These are phyloP conservation scores for Psilocybe azurescens DNA, from an alignment of 768 basidiomycete genomes.

Conservation along the genomic window DNA sequence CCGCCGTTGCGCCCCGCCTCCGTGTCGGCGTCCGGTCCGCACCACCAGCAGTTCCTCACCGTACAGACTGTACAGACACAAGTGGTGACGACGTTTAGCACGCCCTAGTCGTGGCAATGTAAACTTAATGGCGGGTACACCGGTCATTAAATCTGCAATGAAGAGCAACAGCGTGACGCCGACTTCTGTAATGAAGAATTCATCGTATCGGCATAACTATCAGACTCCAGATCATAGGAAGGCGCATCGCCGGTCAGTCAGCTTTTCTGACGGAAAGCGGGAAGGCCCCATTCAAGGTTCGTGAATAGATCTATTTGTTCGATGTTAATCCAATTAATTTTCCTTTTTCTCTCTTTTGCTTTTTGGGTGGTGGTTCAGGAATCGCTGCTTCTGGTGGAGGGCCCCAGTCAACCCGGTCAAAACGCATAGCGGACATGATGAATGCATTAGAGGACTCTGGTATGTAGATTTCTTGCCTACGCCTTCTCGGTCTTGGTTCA, in stretches of 20 bases:
- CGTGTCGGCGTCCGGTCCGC: not conserved
- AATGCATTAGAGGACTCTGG: conserved; percentile 72
- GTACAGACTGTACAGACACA: conserved; percentile 25
- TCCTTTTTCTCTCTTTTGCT: conserved; percentile 7
- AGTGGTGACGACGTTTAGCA: conserved; percentile 22
- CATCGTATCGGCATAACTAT: conserved; percentile 45
- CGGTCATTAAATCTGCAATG: conserved; percentile 45
- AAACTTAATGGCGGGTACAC: conserved; percentile 31
- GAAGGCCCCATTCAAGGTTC: conserved; percentile 84
- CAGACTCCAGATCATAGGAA: conserved; percentile 58
- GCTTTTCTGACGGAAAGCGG: conserved; percentile 93
- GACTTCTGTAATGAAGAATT: conserved; percentile 61
- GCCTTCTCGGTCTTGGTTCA: conserved; percentile 6
- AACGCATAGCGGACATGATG: conserved; percentile 83
- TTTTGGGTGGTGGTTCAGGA: conserved; percentile 14
- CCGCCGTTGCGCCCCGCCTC: conserved; percentile 4
- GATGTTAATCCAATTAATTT: not conserved
- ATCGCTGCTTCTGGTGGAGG: conserved; percentile 31
- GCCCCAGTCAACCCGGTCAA: conserved; percentile 71
- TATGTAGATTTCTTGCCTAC: conserved; percentile 37
- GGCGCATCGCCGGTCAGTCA: conserved; percentile 82
- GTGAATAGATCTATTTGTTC: conserved; percentile 5
- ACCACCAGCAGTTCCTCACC: conserved; percentile 15
- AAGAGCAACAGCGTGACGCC: conserved; percentile 57
- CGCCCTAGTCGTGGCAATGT: conserved; percentile 32